Evolutionary conservation across 371 early-diverging fungal species (phyloP).

Genomic region (Apophysomyces ossiformis): DNA sequence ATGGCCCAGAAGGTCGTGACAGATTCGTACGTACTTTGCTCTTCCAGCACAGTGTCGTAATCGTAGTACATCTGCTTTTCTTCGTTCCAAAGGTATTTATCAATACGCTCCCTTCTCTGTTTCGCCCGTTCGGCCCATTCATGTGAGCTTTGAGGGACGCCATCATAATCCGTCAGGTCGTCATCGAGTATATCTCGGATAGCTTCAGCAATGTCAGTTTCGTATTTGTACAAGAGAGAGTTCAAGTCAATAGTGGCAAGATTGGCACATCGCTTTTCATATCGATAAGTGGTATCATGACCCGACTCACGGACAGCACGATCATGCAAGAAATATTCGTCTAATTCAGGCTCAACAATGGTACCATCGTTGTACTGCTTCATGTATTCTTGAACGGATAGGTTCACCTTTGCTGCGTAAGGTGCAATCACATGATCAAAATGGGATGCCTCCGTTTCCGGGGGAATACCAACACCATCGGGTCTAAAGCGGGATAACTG

Average conservation of each 20-base stretch:
- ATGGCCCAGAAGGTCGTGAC: constrained; percentile 78
- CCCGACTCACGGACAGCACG: constrained; percentile 97
- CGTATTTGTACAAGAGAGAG: constrained; percentile 92
- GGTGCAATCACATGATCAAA: constrained; percentile 91
- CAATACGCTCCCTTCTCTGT: constrained; percentile 59
- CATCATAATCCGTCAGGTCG: constrained; percentile 53
- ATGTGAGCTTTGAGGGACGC: constrained; percentile 41
- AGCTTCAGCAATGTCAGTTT: constrained; percentile 83
- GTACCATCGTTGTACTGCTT: constrained; percentile 66
- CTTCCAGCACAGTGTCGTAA: constrained; percentile 61
- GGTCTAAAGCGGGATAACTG: constrained; percentile 88
- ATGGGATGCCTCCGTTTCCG: constrained; percentile 95
- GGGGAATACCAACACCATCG: constrained; percentile 94
- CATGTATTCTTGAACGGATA: constrained; percentile 76
- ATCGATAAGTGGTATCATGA: constrained; percentile 96
- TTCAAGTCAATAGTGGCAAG: constrained; percentile 94
- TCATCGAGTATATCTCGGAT: constrained; percentile 69
- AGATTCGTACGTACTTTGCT: constrained; percentile 68
- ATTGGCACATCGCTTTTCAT: constrained; percentile 90
- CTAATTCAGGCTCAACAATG: constrained; percentile 82
- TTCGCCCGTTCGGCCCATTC: constrained; percentile 62
- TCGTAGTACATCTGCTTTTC: constrained; percentile 64
- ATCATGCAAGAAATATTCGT: constrained; percentile 96
- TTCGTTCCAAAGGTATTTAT: constrained; percentile 75
- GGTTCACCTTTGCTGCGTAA: constrained; percentile 71